Evolutionary conservation across 257 asterid genomes (phyloP), one percentile per base, ranked within the genome.

Genomic region (Salvia hispanica): DNA sequence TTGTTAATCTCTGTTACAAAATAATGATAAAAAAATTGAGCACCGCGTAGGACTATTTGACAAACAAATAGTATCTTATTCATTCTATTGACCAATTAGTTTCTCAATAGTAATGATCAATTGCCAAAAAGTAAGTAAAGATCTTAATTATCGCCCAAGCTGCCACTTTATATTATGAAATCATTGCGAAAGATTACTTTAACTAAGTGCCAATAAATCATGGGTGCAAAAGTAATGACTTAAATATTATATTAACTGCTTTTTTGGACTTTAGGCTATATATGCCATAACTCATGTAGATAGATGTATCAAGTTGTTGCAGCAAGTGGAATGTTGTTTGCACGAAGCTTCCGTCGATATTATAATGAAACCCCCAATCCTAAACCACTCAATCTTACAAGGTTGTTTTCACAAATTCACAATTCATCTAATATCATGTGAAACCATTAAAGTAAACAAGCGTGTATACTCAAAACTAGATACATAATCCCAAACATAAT

Each of bases 231-330:
- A 39, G 43, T 39, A 7, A 6, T 39, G 2, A 5, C 10, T 39
- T 39, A 6, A 34, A 13, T 36, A 9, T 34, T 10, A 16, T 43
- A 54, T 34, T 48, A 10, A 54, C 11, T 54, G 3, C 7, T 62
- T 50, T n/a, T 68, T 54, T 47, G 62, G 63, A 67, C 58, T 71
- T 52, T 15, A 25, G 39, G 56, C 33, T 9, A 11, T n/a, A n/a
- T n/a, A n/a, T 25, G 47, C 31, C 11, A 40, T 40, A 40, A 40
- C 11, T 55, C 5, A 25, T 36, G 50, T 16, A 4, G 0, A 43
- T 71, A 14, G 34, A 47, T 5, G 45, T 31, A n/a, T 59, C 71
- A 58, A 70, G 73, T 76, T 64, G 80, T 52, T 34, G 45, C 55
- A 62, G 51, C 76, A 56, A 65, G 73, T 59, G 75, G 71, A 37